A percentile compares a stretch with the other conserved stretches of the same genome.
Conservation (phyloP, 1,284 basidiomycete genomes). For the Trichosporon sp. region DNA sequence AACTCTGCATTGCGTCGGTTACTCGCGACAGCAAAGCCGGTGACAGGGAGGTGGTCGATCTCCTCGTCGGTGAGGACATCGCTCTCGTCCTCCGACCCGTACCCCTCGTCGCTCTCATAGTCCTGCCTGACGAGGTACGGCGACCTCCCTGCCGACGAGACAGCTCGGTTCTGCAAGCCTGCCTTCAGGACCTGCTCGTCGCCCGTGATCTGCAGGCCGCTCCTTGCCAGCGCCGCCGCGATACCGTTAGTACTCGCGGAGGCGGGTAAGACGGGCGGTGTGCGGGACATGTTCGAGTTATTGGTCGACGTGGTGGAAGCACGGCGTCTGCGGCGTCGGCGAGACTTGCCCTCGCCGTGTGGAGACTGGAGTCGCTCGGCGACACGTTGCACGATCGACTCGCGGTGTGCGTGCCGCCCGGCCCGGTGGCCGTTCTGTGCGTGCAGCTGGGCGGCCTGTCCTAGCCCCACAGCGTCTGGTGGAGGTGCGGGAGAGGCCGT, state of each 20-base stretch:
- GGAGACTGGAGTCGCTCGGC: conserved; percentile 14
- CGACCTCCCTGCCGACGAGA: conserved; percentile 14
- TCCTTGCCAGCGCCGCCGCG: conserved; percentile 36
- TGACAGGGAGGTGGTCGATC: conserved; percentile 60
- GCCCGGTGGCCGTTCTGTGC: conserved; percentile 10
- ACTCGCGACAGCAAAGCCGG: conserved; percentile 94
- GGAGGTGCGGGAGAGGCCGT: too few species aligned
- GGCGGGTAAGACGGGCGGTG: background rate
- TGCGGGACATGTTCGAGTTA: background rate
- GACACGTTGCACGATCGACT: conserved; percentile 25
- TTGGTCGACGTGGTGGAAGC: conserved; percentile 22
- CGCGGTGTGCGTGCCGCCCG: conserved; percentile 13
- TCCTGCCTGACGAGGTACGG: conserved; percentile 24
- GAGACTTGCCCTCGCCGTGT: conserved; percentile 17
- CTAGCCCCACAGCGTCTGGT: background rate
- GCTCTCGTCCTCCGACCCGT: conserved; percentile 52
- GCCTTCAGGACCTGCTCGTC: conserved; percentile 1
- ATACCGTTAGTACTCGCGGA: conserved; percentile 18
- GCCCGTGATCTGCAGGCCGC: conserved; percentile 27
- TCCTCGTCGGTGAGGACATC: conserved; percentile 51
- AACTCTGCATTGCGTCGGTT: conserved; percentile 93
- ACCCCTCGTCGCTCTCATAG: conserved; percentile 24
- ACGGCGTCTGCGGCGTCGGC: conserved; percentile 26
- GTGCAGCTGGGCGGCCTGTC: background rate
- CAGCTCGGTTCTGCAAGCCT: conserved; percentile 2